Percentiles rank a stretch among this genome's conserved stretches.
phyloP scores from a whole-genome alignment of 176 grass and related monocot genomes.

The Tillandsia leiboldiana region DNA sequence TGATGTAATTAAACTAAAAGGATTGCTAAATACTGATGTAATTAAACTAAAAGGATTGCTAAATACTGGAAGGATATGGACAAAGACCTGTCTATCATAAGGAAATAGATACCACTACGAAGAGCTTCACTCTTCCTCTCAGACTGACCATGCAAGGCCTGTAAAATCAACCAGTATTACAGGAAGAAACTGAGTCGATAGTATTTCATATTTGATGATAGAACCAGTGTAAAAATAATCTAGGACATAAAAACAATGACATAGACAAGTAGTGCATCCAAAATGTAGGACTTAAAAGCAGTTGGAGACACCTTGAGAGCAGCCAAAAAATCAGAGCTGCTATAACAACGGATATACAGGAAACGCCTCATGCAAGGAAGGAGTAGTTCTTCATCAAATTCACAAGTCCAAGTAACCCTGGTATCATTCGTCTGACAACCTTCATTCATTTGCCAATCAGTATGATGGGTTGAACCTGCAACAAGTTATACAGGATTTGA shows the following conservation, averaged over 20 bases:
- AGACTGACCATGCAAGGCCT: constrained; percentile 38
- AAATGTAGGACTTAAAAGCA: not conserved
- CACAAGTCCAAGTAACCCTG: constrained; percentile 12
- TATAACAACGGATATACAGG: constrained; percentile 66
- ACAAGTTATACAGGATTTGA: too few relatives aligned
- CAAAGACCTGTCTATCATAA: constrained; percentile 82
- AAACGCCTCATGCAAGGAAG: constrained; percentile 69
- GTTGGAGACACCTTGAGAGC: constrained; percentile 61
- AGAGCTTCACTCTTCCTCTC: constrained; percentile 35
- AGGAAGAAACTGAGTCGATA: constrained; percentile 6
- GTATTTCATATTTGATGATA: not conserved
- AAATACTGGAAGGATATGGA: too few relatives aligned
- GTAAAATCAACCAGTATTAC: constrained; percentile 26
- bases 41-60: too few relatives aligned
- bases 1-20: too few relatives aligned
- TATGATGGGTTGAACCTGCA: constrained; percentile 35
- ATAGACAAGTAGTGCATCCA: too few relatives aligned
- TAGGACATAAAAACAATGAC: not conserved
- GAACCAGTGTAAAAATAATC: not conserved
- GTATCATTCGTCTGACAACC: constrained; percentile 23
- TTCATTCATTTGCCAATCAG: constrained; percentile 16
- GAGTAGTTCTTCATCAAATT: constrained; percentile 31
- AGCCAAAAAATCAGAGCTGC: constrained; percentile 54
- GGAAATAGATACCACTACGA: constrained; percentile 47
- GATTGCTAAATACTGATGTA: too few relatives aligned